phyloP scores from a whole-genome alignment of 2,329 filamentous ascomycete species.

The Verticillium nonalfalfae region DNA sequence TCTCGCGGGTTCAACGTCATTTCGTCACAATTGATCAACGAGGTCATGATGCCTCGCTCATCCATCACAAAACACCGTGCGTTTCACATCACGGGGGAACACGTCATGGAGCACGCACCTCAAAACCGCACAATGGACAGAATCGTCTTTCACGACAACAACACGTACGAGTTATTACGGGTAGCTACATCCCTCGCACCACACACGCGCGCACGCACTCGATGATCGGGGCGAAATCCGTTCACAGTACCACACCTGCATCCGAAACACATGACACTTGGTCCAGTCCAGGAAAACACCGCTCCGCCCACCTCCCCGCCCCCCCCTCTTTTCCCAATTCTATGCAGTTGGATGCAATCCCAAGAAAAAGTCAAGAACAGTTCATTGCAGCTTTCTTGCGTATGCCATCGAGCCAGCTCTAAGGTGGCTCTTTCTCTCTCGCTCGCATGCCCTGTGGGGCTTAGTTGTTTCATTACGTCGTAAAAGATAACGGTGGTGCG shows the following conservation, averaged over 20 bases:
- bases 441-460: not conserved
- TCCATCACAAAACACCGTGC: not conserved
- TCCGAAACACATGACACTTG: not conserved
- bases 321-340: conserved; percentile 1
- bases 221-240: not conserved
- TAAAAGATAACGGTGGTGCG: conserved; percentile 3
- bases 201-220: not conserved
- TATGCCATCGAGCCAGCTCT: conserved; percentile 14
- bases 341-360: not conserved
- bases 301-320: not conserved
- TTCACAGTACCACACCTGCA: not conserved
- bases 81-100: not conserved
- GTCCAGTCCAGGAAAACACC: not conserved
- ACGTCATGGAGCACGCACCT: not conserved
- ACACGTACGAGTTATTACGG: not conserved
- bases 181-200: not conserved
- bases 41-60: not conserved
- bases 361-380: conserved; percentile 9
- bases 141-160: not conserved
- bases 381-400: conserved; percentile 7
- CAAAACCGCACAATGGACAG: not conserved
- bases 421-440: conserved; percentile 6
- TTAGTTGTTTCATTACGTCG: conserved; percentile 20
- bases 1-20: not conserved
- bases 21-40: not conserved